A percentile compares a stretch with the other conserved stretches of the same genome.
Conservation (phyloP, 2,329 filamentous ascomycete species). For the Westerdykella aurantiaca region DNA sequence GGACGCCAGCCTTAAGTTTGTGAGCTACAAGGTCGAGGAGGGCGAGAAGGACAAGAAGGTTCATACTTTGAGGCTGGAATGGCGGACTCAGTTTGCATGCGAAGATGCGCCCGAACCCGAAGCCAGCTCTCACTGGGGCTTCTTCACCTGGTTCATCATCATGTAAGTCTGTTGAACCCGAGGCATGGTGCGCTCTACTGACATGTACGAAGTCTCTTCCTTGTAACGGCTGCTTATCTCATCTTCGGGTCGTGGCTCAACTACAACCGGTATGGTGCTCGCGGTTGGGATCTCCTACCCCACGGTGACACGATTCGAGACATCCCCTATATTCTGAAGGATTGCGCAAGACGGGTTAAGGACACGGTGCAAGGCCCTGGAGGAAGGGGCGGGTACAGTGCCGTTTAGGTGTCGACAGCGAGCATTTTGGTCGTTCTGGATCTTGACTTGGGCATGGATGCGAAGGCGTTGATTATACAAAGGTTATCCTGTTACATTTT, state of each 20-base stretch:
- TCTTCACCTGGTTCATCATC: conserved; percentile 95
- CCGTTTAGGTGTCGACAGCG: conserved; percentile 57
- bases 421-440: neutral
- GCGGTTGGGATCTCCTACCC: conserved; percentile 90
- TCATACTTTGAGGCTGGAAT: conserved; percentile 68
- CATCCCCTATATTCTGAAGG: conserved; percentile 84
- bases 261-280: conserved; percentile 92
- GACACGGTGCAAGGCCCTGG: conserved; percentile 80
- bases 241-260: conserved; percentile 99
- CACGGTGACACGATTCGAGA: conserved; percentile 91
- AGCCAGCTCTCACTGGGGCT: conserved; percentile 68
- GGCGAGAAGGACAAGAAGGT: conserved; percentile 47
- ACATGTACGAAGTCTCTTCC: conserved; percentile 60
- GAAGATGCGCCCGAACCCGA: conserved; percentile 41
- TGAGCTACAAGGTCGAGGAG: conserved; percentile 59
- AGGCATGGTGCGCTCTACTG: too few species aligned
- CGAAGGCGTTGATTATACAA: too few species aligned
- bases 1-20: conserved; percentile 62
- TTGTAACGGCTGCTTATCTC: conserved; percentile 79
- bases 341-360: conserved; percentile 73
- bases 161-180: conserved; percentile 55
- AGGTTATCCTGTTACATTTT: too few species aligned
- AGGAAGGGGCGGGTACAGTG: conserved; percentile 86
- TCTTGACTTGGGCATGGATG: neutral
- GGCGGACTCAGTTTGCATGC: conserved; percentile 85